Evolutionary conservation across 192 early-diverging fungal genomes (phyloP).

Genomic region (Coemansia sp.): DNA sequence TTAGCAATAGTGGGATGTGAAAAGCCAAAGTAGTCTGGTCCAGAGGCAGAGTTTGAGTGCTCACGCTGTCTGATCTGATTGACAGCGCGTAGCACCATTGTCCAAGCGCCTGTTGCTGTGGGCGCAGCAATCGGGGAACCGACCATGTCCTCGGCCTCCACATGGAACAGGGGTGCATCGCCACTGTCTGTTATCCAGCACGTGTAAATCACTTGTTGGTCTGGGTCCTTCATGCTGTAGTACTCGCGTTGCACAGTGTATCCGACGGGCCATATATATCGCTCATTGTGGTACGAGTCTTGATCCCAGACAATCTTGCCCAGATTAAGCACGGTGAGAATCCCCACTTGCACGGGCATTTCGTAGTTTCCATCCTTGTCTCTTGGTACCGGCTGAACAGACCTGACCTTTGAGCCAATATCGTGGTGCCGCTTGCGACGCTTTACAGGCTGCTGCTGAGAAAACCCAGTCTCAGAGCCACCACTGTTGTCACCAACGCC

Average conservation of each 20-base stretch:
- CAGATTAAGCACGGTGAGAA: conserved; percentile 69
- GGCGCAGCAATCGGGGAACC: conserved; percentile 65
- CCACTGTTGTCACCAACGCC: not conserved
- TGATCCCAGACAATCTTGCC: conserved; percentile 77
- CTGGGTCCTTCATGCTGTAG: conserved; percentile 69
- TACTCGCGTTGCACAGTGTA: conserved; percentile 72
- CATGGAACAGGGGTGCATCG: conserved; percentile 76
- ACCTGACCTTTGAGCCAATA: conserved; percentile 41
- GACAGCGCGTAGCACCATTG: conserved; percentile 70
- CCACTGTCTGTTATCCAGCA: conserved; percentile 75
- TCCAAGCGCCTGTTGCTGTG: conserved; percentile 91
- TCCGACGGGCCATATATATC: conserved; percentile 92
- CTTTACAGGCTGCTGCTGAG: conserved; percentile 19
- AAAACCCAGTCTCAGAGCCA: not conserved
- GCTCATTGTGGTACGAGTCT: conserved; percentile 79
- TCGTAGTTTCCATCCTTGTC: conserved; percentile 69
- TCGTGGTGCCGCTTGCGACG: conserved; percentile 46
- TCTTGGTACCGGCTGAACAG: conserved; percentile 45
- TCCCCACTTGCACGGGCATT: conserved; percentile 77
- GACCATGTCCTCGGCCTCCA: conserved; percentile 79
- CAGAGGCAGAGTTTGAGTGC: conserved; percentile 77
- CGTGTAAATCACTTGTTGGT: conserved; percentile 60
- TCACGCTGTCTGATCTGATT: conserved; percentile 78
- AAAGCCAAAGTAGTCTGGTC: conserved; percentile 92
- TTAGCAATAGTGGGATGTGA: conserved; percentile 81